Conservation (phyloP, 164 flowering plant genomes). For the Stephania cephalantha region DNA sequence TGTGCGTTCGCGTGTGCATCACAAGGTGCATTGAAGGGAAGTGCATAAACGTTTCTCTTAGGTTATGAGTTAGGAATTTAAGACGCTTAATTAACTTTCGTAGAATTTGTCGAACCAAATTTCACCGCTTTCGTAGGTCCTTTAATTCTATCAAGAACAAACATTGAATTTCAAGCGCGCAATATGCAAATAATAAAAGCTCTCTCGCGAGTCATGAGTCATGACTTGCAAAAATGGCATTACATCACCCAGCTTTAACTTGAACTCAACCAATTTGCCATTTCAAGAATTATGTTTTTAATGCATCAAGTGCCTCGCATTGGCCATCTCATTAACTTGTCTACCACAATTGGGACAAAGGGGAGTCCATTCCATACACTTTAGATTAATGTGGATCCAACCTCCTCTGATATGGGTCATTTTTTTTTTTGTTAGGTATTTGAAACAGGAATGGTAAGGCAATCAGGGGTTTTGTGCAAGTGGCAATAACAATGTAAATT, state of each 20-base stretch:
- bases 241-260: background rate
- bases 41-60: too few relatives aligned
- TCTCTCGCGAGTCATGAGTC: background rate
- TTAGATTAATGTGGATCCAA: background rate
- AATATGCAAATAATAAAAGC: background rate
- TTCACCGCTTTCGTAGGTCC: background rate
- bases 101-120: too few relatives aligned
- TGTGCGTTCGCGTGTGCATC: too few relatives aligned
- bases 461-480: background rate
- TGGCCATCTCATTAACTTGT: background rate
- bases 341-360: slow-evolving; percentile 1
- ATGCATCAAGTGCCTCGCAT: background rate
- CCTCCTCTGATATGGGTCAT: background rate
- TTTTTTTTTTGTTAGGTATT: background rate
- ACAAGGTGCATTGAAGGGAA: too few relatives aligned
- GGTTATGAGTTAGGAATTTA: too few relatives aligned
- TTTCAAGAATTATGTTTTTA: background rate
- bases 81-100: too few relatives aligned
- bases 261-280: background rate
- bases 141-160: background rate
- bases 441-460: background rate
- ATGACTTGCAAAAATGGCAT: background rate
- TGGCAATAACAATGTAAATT: background rate
- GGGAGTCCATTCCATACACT: background rate
- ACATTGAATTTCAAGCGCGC: background rate